Evolutionary conservation across 2,329 filamentous ascomycete genomes (phyloP), one percentile per base, ranked within the genome.

Genomic region (Microdochium paspali): DNA sequence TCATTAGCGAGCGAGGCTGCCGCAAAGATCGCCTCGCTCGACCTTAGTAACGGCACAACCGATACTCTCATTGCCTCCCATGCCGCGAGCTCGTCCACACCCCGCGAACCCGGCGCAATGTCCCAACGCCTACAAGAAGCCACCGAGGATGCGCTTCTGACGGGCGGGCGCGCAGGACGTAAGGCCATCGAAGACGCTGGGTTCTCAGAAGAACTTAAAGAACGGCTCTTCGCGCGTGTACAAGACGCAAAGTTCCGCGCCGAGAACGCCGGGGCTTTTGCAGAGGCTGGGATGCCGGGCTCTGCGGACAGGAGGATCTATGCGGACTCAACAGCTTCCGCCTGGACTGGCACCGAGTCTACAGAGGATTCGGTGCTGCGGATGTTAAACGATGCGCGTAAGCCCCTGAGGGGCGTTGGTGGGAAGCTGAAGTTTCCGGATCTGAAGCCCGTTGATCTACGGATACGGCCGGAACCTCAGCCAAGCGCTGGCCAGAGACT

Each of bases 371-470:
- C 85, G 1, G 82, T 89, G 21, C 68, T 95, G 44, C 82, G 93
- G 26, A 97, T 97, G 86, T 66, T 93, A 10, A 78, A 87, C 48
- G 89, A 95, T 60, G 78, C 87, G 24, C 80, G 79, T 50, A 89
- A 90, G 58, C 86, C 85, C 0, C 68, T 94, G 44, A 70, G 3
- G 68, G 65, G 1, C 56, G 20, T 21, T 26, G 72, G 72, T 2
- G 35, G 35, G 35, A 70, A 69, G 23, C 63, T 68, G 13, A 67
- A 68, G 42, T 64, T 67, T 1, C 68, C 72, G 0, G 60, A 65
- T 13, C 65, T 65, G 10, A 64, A 71, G 9, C 67, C 72, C 0
- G 70, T 81, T 5, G 76, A 82, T 51, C 66, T 79, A 66, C 68
- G 77, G 5, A 55, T 79, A 18, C 67, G 67, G 46, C 60, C 65